Conservation (phyloP, 495 filamentous ascomycete species). For the Podospora pseudopauciseta region DNA sequence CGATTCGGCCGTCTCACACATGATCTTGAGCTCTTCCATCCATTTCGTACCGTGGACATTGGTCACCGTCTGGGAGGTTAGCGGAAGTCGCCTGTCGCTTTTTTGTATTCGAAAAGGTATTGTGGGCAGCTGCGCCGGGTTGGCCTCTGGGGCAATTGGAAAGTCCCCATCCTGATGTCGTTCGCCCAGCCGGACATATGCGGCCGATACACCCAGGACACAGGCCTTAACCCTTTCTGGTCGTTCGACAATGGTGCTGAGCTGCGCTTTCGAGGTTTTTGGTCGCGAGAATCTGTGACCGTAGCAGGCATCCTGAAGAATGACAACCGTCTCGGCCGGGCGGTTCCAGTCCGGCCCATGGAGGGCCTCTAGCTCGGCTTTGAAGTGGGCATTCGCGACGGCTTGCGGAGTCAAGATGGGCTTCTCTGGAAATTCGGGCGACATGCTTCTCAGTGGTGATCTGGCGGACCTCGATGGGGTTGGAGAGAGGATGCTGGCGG, state of each 20-base stretch:
- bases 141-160: conserved; percentile 52
- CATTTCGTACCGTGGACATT: conserved; percentile 81
- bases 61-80: conserved; percentile 67
- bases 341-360: conserved; percentile 45
- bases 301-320: conserved; percentile 90
- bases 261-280: conserved; percentile 58
- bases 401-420: conserved; percentile 57
- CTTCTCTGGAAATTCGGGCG: conserved; percentile 41
- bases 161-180: conserved; percentile 69
- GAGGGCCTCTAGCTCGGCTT: conserved; percentile 63
- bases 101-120: conserved; percentile 82
- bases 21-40: conserved; percentile 85
- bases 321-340: conserved; percentile 65
- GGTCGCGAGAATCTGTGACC: conserved; percentile 85
- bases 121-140: conserved; percentile 50
- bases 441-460: conserved; percentile 35
- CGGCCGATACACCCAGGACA: conserved; percentile 74
- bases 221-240: conserved; percentile 88
- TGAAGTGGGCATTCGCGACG: conserved; percentile 67
- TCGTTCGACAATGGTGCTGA: conserved; percentile 80
- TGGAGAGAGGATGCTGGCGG: conserved; percentile 46
- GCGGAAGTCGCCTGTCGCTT: conserved; percentile 59
- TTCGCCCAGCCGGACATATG: conserved; percentile 81
- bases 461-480: conserved; percentile 26
- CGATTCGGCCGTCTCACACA: conserved; percentile 75